phyloP scores from a whole-genome alignment of 2,329 filamentous ascomycete species.

The Ilyonectria destructans region DNA sequence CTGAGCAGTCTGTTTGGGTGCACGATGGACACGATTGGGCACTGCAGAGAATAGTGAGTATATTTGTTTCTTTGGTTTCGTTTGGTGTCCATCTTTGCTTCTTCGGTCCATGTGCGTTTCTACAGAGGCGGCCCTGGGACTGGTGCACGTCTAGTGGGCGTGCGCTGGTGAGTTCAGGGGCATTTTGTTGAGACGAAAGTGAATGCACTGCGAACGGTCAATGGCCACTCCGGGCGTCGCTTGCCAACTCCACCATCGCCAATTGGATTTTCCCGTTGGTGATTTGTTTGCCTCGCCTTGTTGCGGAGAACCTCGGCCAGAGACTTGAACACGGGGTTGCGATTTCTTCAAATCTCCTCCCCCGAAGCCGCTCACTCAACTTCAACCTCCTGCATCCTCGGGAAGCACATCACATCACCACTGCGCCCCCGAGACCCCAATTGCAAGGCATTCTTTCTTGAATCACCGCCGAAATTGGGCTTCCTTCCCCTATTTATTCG shows the following conservation, averaged over 20 bases:
- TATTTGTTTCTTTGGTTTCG: slow-evolving; percentile 3
- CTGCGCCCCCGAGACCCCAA: not conserved
- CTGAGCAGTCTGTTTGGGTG: slow-evolving; percentile 62
- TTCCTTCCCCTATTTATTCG: slow-evolving; percentile 1
- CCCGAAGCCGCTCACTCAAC: not conserved
- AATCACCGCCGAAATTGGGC: not conserved
- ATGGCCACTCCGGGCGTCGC: not conserved
- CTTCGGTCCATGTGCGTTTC: not conserved
- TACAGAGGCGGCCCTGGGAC: not conserved
- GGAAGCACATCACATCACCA: not conserved
- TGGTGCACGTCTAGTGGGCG: slow-evolving; percentile 1
- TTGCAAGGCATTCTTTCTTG: slow-evolving; percentile 1
- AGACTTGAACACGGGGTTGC: not conserved
- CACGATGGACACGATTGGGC: slow-evolving; percentile 56
- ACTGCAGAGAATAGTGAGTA: slow-evolving; percentile 59
- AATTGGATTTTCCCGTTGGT: not conserved
- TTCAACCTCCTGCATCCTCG: slow-evolving; percentile 6
- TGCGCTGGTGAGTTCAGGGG: not conserved
- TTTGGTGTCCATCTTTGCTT: slow-evolving; percentile 8
- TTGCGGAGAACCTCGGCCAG: not conserved
- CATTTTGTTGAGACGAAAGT: slow-evolving; percentile 10
- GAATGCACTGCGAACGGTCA: not conserved
- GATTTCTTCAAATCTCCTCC: not conserved
- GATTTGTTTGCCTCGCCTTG: not conserved
- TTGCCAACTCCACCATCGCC: not conserved